Evolutionary conservation across 805 yeast genomes (phyloP).

Genomic region (fission yeast (Schizosaccharomyces pombe)): DNA sequence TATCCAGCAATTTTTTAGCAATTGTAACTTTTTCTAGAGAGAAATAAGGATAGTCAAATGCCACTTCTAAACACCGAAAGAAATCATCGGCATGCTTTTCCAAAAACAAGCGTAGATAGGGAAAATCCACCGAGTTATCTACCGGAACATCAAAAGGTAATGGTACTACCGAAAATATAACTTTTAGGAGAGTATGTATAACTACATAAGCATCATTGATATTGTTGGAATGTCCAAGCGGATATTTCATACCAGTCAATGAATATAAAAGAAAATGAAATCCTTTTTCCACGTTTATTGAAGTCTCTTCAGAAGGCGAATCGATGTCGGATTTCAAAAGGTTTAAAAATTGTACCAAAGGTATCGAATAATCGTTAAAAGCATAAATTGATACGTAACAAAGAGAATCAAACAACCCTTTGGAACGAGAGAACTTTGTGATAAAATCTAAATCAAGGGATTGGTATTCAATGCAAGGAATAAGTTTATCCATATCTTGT

Average conservation of each 20-base stretch:
- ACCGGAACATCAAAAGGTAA: not conserved
- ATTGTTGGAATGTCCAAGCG: not conserved
- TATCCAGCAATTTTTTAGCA: not conserved
- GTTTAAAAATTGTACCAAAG: not conserved
- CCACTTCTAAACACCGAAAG: not conserved
- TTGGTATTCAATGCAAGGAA: not conserved
- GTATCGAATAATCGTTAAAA: not conserved
- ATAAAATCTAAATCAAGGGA: not conserved
- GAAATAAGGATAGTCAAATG: not conserved
- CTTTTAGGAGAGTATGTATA: not conserved
- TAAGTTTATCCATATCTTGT: not conserved
- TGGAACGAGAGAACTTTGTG: not conserved
- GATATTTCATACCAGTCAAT: not conserved
- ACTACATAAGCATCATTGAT: not conserved
- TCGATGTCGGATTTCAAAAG: not conserved
- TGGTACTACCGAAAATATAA: not conserved
- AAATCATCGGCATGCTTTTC: not conserved
- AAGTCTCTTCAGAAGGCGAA: not conserved
- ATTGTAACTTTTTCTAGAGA: not conserved
- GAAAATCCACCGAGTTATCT: not conserved
- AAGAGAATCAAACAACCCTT: not conserved
- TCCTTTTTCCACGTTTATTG: not conserved
- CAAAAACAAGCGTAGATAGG: not conserved
- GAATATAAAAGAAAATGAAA: not conserved
- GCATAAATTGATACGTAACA: not conserved